Conservation (phyloP, 768 basidiomycete species). For the Pleurotus salmoneostramineus region DNA sequence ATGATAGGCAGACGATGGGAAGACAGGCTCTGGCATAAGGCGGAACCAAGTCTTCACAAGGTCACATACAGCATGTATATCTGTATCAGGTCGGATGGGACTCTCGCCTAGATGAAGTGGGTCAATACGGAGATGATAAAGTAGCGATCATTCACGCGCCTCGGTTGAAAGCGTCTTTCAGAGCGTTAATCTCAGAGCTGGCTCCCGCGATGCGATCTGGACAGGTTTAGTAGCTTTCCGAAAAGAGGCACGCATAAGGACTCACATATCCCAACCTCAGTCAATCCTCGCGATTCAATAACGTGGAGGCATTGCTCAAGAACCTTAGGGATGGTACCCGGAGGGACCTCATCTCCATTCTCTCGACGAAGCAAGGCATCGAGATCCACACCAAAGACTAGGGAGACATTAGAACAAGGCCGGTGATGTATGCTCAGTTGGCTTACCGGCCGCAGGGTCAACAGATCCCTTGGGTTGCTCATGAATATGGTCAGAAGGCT, state of each 20-base stretch:
- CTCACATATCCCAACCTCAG: conserved; percentile 83
- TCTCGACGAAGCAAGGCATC: conserved; percentile 69
- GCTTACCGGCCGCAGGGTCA: conserved; percentile 75
- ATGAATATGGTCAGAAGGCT: conserved; percentile 71
- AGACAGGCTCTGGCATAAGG: conserved; percentile 73
- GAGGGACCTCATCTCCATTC: conserved; percentile 39
- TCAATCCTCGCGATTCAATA: conserved; percentile 72
- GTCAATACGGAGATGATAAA: not conserved
- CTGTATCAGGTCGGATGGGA: conserved; percentile 55
- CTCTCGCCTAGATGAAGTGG: conserved; percentile 41
- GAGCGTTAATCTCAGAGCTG: conserved; percentile 57
- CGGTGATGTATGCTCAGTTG: not conserved
- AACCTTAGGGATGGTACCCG: conserved; percentile 62
- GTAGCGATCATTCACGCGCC: conserved; percentile 30
- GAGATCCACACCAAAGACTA: conserved; percentile 77
- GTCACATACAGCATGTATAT: conserved; percentile 83
- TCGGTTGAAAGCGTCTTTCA: conserved; percentile 74
- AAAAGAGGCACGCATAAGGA: conserved; percentile 11
- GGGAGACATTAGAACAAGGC: conserved; percentile 5
- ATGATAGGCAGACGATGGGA: conserved; percentile 66
- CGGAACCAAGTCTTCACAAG: conserved; percentile 86
- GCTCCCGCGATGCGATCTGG: conserved; percentile 84
- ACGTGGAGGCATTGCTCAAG: conserved; percentile 64
- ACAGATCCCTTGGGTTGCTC: conserved; percentile 53
- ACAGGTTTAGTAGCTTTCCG: not conserved